Percentiles rank a stretch among this genome's conserved stretches.
phyloP scores from a whole-genome alignment of 2,329 filamentous ascomycete genomes.

The Phaeophleospora eucalypticola region DNA sequence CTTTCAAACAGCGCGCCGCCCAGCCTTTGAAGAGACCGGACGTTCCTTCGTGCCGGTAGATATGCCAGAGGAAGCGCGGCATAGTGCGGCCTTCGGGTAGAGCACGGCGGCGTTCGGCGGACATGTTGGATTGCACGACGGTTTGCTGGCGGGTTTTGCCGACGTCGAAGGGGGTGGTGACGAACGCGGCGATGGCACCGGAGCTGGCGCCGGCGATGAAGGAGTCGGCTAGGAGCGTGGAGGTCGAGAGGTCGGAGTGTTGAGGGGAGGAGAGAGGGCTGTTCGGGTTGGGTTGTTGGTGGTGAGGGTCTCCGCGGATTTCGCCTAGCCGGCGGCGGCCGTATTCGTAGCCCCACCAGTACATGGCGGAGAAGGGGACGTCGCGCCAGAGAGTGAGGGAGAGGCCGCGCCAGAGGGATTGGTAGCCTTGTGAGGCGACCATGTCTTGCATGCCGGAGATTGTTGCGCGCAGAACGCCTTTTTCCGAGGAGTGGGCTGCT shows the following conservation, averaged over 20 bases:
- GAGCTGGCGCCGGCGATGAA: constrained; percentile 82
- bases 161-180: constrained; percentile 95
- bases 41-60: constrained; percentile 79
- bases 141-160: constrained; percentile 95
- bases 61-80: constrained; percentile 80
- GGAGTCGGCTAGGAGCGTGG: constrained; percentile 77
- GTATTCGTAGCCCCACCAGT: constrained; percentile 97
- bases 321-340: constrained; percentile 70
- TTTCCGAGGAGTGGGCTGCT: constrained; percentile 44
- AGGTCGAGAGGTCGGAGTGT: constrained; percentile 58
- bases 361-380: constrained; percentile 92
- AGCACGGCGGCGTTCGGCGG: constrained; percentile 38
- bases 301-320: constrained; percentile 57
- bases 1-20: constrained; percentile 86
- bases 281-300: no score
- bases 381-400: constrained; percentile 93
- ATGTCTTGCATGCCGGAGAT: constrained; percentile 72
- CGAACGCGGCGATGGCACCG: constrained; percentile 77
- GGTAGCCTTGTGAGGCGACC: constrained; percentile 72
- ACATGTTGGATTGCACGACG: constrained; percentile 54
- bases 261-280: constrained; percentile 24
- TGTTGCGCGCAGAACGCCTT: constrained; percentile 74
- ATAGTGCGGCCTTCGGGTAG: constrained; percentile 73
- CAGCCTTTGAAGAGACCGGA: constrained; percentile 84
- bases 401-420: constrained; percentile 83